These are phyloP conservation scores for Trametes cinnabarina DNA, from an alignment of 768 basidiomycete species.

Conservation along the genomic window DNA sequence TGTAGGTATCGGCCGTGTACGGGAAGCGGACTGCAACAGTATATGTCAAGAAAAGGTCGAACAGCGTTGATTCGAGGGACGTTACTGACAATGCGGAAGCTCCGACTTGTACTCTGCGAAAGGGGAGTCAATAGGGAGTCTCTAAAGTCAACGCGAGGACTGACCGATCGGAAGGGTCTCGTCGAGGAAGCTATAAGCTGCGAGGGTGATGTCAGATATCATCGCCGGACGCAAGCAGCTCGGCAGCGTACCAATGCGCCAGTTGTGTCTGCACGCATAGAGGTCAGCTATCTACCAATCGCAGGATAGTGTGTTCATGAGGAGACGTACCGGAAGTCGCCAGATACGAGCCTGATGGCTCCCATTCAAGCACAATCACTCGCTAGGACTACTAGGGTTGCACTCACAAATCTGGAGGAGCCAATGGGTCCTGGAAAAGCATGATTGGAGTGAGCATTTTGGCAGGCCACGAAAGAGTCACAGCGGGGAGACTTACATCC, in stretches of 20 bases:
- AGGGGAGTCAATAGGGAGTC: background rate
- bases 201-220: background rate
- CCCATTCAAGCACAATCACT: no score
- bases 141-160: background rate
- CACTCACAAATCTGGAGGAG: constrained; percentile 39
- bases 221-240: constrained; percentile 25
- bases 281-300: no score
- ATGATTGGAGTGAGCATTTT: background rate
- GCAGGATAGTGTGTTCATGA: constrained; percentile 36
- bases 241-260: constrained; percentile 37
- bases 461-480: background rate
- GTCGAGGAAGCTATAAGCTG: constrained; percentile 34
- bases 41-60: background rate
- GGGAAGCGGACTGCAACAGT: constrained; percentile 52
- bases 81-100: constrained; percentile 28
- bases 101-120: constrained; percentile 32
- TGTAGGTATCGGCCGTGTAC: constrained; percentile 62
- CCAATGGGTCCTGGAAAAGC: constrained; percentile 32
- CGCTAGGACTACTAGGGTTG: no score
- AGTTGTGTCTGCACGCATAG: constrained; percentile 33
- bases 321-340: constrained; percentile 44
- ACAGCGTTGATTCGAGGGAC: background rate
- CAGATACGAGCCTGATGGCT: constrained; percentile 28
- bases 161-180: constrained; percentile 34
- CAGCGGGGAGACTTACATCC: constrained; percentile 22